phyloP scores from a whole-genome alignment of 371 early-diverging fungal species.

The Capillidium rhysosporum region DNA sequence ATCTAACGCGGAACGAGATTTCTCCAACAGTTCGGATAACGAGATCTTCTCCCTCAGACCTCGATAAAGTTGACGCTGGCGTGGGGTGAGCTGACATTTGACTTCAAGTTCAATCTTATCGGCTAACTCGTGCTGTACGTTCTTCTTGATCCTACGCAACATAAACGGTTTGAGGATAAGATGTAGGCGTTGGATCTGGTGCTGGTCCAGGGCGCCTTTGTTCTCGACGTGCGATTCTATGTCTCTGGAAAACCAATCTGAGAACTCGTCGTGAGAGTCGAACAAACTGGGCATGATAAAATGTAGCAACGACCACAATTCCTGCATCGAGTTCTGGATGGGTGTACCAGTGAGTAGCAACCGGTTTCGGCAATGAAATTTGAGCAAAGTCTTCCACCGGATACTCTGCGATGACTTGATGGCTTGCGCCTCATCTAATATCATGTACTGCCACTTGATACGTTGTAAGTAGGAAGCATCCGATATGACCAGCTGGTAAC shows the following conservation, averaged over 20 bases:
- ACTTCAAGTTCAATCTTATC: slow-evolving; percentile 81
- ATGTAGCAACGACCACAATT: slow-evolving; percentile 92
- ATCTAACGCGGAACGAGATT: slow-evolving; percentile 36
- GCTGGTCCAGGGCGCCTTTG: slow-evolving; percentile 64
- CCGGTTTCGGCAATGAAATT: slow-evolving; percentile 82
- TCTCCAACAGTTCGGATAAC: slow-evolving; percentile 56
- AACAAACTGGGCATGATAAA: slow-evolving; percentile 98
- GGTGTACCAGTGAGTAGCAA: slow-evolving; percentile 92
- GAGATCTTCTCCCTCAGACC: slow-evolving; percentile 67
- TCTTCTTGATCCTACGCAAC: slow-evolving; percentile 91
- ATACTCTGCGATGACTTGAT: slow-evolving; percentile 79
- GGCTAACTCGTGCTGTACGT: slow-evolving; percentile 89
- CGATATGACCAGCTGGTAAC: slow-evolving; percentile 76
- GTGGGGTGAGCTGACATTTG: slow-evolving; percentile 60
- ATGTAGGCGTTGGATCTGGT: slow-evolving; percentile 78
- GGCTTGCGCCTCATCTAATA: slow-evolving; percentile 96
- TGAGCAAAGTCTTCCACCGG: slow-evolving; percentile 87
- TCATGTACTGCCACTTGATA: slow-evolving; percentile 96
- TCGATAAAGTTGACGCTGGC: slow-evolving; percentile 61
- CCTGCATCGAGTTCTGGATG: slow-evolving; percentile 93
- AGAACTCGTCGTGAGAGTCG: slow-evolving; percentile 86
- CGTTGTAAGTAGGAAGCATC: slow-evolving; percentile 76
- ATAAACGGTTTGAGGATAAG: slow-evolving; percentile 98
- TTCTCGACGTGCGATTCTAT: slow-evolving; percentile 84
- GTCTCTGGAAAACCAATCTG: slow-evolving; percentile 90